A percentile compares a stretch with the other conserved stretches of the same genome.
Conservation (phyloP, 1,139 yeast genomes). For the Debaryomyces coudertii region DNA sequence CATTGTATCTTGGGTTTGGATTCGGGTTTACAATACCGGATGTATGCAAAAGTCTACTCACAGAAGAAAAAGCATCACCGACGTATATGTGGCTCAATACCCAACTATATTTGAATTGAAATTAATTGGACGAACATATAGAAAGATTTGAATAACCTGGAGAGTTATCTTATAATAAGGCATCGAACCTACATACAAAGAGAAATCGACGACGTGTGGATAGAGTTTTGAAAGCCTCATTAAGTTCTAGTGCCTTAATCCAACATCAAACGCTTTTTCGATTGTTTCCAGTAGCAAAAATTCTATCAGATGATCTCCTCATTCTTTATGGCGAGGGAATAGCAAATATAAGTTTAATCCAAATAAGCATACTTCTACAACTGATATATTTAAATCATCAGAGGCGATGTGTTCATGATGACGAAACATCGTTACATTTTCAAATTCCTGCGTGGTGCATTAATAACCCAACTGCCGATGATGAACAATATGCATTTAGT, state of each 20-base stretch:
- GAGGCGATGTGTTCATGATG: background rate
- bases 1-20: conserved; percentile 74
- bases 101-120: too few species aligned
- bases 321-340: background rate
- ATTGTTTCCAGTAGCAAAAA: background rate
- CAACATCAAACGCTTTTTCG: background rate
- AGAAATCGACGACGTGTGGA: background rate
- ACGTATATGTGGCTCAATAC: too few species aligned
- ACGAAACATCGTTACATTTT: conserved; percentile 22
- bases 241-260: background rate
- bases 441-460: conserved; percentile 47
- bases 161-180: too few species aligned
- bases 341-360: background rate
- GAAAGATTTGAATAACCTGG: conserved; percentile 14
- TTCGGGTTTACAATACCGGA: conserved; percentile 59
- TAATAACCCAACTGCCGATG: conserved; percentile 16
- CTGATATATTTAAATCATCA: background rate
- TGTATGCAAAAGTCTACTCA: conserved; percentile 27
- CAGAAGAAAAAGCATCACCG: background rate
- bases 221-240: background rate
- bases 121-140: conserved; percentile 12
- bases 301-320: too few species aligned
- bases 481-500: conserved; percentile 11
- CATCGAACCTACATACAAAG: background rate
- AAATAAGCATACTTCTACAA: background rate